Evolutionary conservation across 2,329 filamentous ascomycete genomes (phyloP).

Genomic region (Alternaria longipes): DNA sequence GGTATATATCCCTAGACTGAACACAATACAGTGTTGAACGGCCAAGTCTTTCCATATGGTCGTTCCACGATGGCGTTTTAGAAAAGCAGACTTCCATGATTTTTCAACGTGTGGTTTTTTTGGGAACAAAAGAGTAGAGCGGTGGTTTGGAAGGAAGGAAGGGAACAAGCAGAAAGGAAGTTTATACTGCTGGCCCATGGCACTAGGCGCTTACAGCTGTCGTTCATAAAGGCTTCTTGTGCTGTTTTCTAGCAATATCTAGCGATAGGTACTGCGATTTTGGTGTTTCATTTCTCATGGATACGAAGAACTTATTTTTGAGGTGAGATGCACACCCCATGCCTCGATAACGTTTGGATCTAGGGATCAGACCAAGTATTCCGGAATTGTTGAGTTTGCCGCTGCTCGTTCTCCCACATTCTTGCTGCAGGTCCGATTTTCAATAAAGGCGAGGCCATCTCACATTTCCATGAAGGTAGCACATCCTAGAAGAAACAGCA

Average conservation of each 20-base stretch:
- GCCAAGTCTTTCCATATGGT: no score
- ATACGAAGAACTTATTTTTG: not conserved
- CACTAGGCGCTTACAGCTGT: not conserved
- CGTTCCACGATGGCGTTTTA: no score
- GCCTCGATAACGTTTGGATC: not conserved
- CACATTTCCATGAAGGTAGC: no score
- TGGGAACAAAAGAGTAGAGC: no score
- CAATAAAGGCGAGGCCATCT: not conserved
- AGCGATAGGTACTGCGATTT: not conserved
- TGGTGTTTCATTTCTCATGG: not conserved
- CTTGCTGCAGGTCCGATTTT: not conserved
- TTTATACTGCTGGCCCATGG: no score
- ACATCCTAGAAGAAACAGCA: not conserved
- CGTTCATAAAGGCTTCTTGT: not conserved
- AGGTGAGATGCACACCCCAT: not conserved
- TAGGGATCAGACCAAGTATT: no score
- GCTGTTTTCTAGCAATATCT: not conserved
- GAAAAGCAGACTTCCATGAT: no score
- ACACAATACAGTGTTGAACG: no score
- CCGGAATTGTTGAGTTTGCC: not conserved
- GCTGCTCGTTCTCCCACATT: not conserved
- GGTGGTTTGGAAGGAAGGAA: no score
- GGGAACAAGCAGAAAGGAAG: no score
- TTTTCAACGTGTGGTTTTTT: no score
- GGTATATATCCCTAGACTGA: no score